These are phyloP conservation scores for Aspergillus texensis DNA, from an alignment of 2,329 filamentous ascomycete species.

Conservation along the genomic window DNA sequence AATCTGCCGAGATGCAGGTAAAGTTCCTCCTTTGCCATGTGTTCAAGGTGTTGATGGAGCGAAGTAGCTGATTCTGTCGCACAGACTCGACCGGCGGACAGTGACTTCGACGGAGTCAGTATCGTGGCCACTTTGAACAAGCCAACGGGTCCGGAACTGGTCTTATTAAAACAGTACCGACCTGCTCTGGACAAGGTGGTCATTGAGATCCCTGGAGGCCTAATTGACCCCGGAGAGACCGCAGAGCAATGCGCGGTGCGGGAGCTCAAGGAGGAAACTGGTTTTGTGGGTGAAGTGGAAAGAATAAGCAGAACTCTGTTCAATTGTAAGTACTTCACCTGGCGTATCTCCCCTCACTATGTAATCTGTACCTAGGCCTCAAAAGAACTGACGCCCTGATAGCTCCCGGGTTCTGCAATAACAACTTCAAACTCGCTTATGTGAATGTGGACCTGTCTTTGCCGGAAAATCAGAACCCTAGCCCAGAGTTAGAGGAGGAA, in stretches of 20 bases:
- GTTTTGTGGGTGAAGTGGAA: slow-evolving; percentile 57
- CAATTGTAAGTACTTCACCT: slow-evolving; percentile 38
- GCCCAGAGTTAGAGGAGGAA: slow-evolving; percentile 73
- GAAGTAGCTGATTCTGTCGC: background rate
- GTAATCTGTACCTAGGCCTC: background rate
- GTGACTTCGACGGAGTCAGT: slow-evolving; percentile 59
- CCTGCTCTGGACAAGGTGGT: slow-evolving; percentile 61
- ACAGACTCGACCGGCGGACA: slow-evolving; percentile 54
- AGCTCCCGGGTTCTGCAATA: slow-evolving; percentile 54
- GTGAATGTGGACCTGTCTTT: slow-evolving; percentile 70
- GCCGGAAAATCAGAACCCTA: slow-evolving; percentile 69
- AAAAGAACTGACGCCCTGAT: background rate
- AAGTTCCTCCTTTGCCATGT: background rate
- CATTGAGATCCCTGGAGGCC: slow-evolving; percentile 63
- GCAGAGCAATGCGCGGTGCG: slow-evolving; percentile 59
- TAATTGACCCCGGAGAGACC: slow-evolving; percentile 61
- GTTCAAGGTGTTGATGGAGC: background rate
- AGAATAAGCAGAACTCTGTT: slow-evolving; percentile 47
- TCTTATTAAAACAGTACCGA: slow-evolving; percentile 63
- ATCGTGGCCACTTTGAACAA: slow-evolving; percentile 63
- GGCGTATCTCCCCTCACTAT: background rate
- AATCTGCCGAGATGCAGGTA: slow-evolving; percentile 49
- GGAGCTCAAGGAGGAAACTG: slow-evolving; percentile 65
- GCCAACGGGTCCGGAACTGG: slow-evolving; percentile 50
- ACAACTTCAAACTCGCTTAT: slow-evolving; percentile 62